These are phyloP conservation scores for Asterophora parasitica DNA, from an alignment of 768 basidiomycete genomes.

Conservation along the genomic window DNA sequence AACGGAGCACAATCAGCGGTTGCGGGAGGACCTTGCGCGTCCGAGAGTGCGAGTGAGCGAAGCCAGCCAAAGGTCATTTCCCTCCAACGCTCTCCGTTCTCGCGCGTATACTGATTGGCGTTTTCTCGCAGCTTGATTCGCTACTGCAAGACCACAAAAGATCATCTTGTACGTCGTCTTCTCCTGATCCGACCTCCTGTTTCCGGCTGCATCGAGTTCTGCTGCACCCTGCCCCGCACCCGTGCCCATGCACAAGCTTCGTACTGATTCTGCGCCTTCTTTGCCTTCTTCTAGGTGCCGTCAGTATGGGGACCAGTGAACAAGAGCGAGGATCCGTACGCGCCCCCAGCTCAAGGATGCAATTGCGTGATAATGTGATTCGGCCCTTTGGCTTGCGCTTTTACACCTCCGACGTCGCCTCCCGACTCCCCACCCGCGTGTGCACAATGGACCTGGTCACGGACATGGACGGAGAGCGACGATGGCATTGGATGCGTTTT, in stretches of 20 bases:
- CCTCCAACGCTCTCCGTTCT: background rate
- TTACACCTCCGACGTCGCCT: background rate
- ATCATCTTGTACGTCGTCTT: conserved; percentile 66
- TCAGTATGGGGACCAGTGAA: conserved; percentile 92
- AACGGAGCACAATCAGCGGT: conserved; percentile 89
- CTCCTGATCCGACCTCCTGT: conserved; percentile 5
- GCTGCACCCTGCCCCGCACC: background rate
- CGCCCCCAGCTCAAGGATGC: conserved; percentile 73
- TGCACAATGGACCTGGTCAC: background rate
- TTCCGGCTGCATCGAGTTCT: conserved; percentile 3
- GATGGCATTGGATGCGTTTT: conserved; percentile 3
- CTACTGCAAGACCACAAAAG: conserved; percentile 91
- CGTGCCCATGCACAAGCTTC: no score
- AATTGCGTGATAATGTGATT: conserved; percentile 68
- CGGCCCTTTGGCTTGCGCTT: background rate
- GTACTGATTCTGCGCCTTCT: conserved; percentile 7
- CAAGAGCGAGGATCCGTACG: conserved; percentile 91
- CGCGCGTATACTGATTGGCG: conserved; percentile 3
- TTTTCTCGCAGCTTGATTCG: conserved; percentile 67
- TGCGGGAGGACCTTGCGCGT: conserved; percentile 84
- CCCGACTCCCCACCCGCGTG: background rate
- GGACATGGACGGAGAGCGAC: background rate
- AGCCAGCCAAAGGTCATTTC: conserved; percentile 70
- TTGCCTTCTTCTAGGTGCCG: conserved; percentile 54
- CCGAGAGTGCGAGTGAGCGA: conserved; percentile 91